Base-by-base conservation (phyloP, 2,329 filamentous ascomycete species). In the Colletotrichum sp. region DNA sequence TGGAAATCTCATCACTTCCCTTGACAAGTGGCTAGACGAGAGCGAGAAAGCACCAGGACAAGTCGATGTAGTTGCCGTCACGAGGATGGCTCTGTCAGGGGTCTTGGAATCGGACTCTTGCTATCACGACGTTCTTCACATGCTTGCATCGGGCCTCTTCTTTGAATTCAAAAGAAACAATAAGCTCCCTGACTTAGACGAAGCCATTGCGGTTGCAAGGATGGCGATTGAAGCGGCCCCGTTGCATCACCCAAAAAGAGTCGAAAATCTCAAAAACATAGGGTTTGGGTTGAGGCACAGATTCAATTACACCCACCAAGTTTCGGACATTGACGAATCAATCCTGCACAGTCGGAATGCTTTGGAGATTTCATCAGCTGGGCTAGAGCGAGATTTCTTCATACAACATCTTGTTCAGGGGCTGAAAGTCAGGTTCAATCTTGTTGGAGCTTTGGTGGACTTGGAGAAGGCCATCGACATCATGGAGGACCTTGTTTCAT, bases 61-160 rank as follows among this genome's bases (percentile, higher is more conserved):
- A n/a, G 39, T n/a, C 0, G 18, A 48, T 12, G 39, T n/a, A 6
- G 1, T 21, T n/a, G 39, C 39, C 0, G 18, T n/a, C 1, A 48
- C 18, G 0, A 48, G 39, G 39, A 6, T 2, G 9, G 18, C 39
- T 2, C 39, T 48, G 0, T 12, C 39, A n/a, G 39, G 18, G 2
- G 43, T 48, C 0, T 48, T 48, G 6, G 43, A 48, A 13, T 0
- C 43, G n/a, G 43, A 52, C 12, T 5, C n/a, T 1, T 1, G 1
- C 0, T 52, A 52, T 21, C 43, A 52, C 4, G n/a, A 21, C 0
- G 2, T 52, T 52, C 43, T 52, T 21, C 18, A 52, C n/a, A 52
- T 52, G n/a, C n/a, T 52, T 1, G 18, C 2, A 0, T 52, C 43
- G 0, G 18, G 43, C 0, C 0, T 48, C 0, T 48, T 48, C 43